Evolutionary conservation across 768 basidiomycete species (phyloP), one percentile per base, ranked within the genome.

Genomic region (Kwoniella bestiolae): DNA sequence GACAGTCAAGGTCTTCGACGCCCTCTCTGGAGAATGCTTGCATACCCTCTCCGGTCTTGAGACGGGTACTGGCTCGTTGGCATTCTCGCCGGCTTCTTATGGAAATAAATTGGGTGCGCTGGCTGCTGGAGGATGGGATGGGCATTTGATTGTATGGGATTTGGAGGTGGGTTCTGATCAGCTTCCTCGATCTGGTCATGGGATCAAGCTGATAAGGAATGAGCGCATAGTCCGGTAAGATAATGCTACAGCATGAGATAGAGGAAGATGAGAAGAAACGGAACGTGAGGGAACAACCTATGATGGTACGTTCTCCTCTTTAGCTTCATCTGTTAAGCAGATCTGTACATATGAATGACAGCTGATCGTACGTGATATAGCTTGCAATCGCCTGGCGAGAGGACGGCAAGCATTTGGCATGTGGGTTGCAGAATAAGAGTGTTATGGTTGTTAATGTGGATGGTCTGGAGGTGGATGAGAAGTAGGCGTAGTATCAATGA

Each of bases 41-140:
- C 72, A 80, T 56, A 60, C 63, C 3, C 49, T 78, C 7, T 23
- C 56, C 9, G 72, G 71, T 4, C 71, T 79, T 1, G 71, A 77
- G 47, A 60, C 63, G 1, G 75, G 75, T 1, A 78, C 78, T 23
- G 70, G 73, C 11, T 71, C 69, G 0, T 55, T 80, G 2, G 74
- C 74, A 18, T 80, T 80, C 53, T 73, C 76, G 8, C 77, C 79
- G 0, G 58, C 60, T 11, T 69, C 69, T 0, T 56, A 72, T 21
- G 66, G 67, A 2, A 63, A 56, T 5, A 34, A 29, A 8, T 16
- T 73, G 16, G 71, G 72, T 26, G 56, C 67, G n/a, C 65, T 80
- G 34, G 76, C 77, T 26, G 77, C 65, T n/a, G 77, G 76, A 9
- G 72, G 75, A 25, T 77, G 77, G 70, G 64, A 77, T 60, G 75